These are phyloP conservation scores for Acanthochlamys bracteata DNA, from an alignment of 106 monocot species.

Conservation along the genomic window DNA sequence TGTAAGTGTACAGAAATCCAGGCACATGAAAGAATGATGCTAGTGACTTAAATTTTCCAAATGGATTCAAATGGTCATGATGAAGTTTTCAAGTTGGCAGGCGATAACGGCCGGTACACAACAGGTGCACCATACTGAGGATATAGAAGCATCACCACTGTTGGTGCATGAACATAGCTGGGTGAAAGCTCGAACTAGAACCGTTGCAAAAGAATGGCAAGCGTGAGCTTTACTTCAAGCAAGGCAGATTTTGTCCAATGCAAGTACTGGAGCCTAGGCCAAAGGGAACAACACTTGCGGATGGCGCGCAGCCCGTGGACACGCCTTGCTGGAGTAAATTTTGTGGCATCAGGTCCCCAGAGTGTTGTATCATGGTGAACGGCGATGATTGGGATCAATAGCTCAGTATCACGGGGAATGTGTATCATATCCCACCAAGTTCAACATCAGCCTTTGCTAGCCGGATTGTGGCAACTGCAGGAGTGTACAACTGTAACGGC, in stretches of 20 bases:
- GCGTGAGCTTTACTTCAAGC: slow-evolving; percentile 41
- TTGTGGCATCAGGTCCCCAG: slow-evolving; percentile 57
- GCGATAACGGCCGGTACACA: slow-evolving; percentile 21
- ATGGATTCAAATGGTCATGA: neutral
- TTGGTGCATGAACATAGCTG: slow-evolving; percentile 40
- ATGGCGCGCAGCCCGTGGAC: slow-evolving; percentile 45
- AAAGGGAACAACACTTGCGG: slow-evolving; percentile 52
- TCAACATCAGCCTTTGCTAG: slow-evolving; percentile 38
- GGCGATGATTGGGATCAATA: slow-evolving; percentile 64
- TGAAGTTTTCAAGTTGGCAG: neutral
- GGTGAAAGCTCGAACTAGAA: slow-evolving; percentile 32
- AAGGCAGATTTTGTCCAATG: slow-evolving; percentile 58
- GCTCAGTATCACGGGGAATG: slow-evolving; percentile 54
- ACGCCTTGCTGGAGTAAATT: slow-evolving; percentile 58
- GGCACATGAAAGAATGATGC: neutral
- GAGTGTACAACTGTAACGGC: slow-evolving; percentile 65
- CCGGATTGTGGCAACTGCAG: slow-evolving; percentile 61
- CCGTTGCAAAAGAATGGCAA: slow-evolving; percentile 40
- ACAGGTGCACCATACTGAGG: slow-evolving; percentile 56
- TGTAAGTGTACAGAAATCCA: neutral
- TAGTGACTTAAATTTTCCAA: neutral
- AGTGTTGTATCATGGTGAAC: slow-evolving; percentile 47
- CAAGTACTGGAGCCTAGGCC: slow-evolving; percentile 51
- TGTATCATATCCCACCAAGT: slow-evolving; percentile 26
- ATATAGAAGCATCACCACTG: slow-evolving; percentile 49